A percentile compares a stretch with the other conserved stretches of the same genome.
Evolutionary conservation across 148 eudicot species (phyloP).

Genomic region (Cornus suecica): DNA sequence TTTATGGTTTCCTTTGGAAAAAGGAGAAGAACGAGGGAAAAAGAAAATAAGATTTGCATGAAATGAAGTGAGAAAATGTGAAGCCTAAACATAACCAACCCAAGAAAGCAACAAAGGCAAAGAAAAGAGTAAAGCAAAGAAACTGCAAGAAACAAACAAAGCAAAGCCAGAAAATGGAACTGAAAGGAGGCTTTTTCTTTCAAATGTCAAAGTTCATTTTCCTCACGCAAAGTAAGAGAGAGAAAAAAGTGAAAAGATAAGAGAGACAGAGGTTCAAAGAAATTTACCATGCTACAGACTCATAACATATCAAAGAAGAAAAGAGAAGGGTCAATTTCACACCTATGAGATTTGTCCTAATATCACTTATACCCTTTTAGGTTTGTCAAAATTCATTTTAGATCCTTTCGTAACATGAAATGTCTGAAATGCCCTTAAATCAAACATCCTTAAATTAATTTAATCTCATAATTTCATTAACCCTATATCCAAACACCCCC

Average conservation of each 20-base stretch:
- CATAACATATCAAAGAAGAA: background rate
- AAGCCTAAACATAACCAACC: background rate
- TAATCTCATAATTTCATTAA: too few relatives aligned
- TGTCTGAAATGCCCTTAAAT: too few relatives aligned
- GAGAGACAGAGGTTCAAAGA: background rate
- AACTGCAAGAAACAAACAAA: slow-evolving; percentile 7
- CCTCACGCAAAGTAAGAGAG: slow-evolving; percentile 22
- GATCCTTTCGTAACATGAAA: too few relatives aligned
- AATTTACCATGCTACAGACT: background rate
- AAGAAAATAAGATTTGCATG: background rate
- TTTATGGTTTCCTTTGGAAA: background rate
- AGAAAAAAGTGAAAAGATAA: background rate
- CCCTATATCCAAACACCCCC: too few relatives aligned
- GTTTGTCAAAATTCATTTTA: too few relatives aligned
- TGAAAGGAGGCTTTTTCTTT: slow-evolving; percentile 4
- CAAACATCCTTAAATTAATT: too few relatives aligned
- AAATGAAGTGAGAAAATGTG: background rate
- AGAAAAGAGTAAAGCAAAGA: slow-evolving; percentile 18
- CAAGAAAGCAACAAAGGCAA: slow-evolving; percentile 6
- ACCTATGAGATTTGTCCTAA: too few relatives aligned
- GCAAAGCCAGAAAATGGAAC: background rate
- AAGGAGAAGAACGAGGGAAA: background rate
- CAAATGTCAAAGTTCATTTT: slow-evolving; percentile 11
- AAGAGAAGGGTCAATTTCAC: too few relatives aligned
- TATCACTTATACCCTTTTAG: too few relatives aligned